Evolutionary conservation across 192 early-diverging fungal species (phyloP), one percentile per base, ranked within the genome.

Genomic region (Ramicandelaber brevisporus): DNA sequence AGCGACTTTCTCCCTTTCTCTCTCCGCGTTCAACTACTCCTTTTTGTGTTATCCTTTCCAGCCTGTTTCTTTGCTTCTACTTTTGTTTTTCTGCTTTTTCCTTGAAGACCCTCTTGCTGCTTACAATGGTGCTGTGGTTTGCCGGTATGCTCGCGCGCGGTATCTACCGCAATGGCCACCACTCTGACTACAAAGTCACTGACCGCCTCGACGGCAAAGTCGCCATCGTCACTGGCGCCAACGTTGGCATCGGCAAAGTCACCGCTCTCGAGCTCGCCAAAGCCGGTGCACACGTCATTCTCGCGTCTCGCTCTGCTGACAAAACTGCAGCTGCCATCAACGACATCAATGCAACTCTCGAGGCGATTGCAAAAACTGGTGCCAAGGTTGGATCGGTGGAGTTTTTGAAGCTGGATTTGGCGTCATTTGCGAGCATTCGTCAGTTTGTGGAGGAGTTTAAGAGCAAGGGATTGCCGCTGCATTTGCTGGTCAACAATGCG

Each of bases 171-270:
- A n/a, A n/a, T n/a, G n/a, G n/a, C n/a, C n/a, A n/a, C n/a, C n/a
- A n/a, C n/a, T n/a, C n/a, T n/a, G n/a, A n/a, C n/a, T n/a, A n/a
- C n/a, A n/a, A n/a, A n/a, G n/a, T n/a, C n/a, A n/a, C n/a, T n/a
- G n/a, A n/a, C n/a, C n/a, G n/a, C n/a, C n/a, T n/a, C n/a, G 10
- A 27, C 12, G 14, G 14, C 2, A 37, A 21, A 16, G 42, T 54
- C 3, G 52, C 50, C 6, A 46, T 54, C 0, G 48, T 54, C 16
- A 54, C 57, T 6, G 68, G 68, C 1, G 68, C 64, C 17, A 68
- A 68, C 33, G 44, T 57, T 11, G 68, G 65, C 3, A 47, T 68
- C 8, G 68, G 68, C 5, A 53, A 46, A 11, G 62, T 65, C 27
- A 68, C 60, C 5, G 57, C 59, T 14, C 50, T 54, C 29, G 62